Evolutionary conservation across 1,284 basidiomycete species (phyloP), one percentile per base, ranked within the genome.

Genomic region (Schizophyllum commune): DNA sequence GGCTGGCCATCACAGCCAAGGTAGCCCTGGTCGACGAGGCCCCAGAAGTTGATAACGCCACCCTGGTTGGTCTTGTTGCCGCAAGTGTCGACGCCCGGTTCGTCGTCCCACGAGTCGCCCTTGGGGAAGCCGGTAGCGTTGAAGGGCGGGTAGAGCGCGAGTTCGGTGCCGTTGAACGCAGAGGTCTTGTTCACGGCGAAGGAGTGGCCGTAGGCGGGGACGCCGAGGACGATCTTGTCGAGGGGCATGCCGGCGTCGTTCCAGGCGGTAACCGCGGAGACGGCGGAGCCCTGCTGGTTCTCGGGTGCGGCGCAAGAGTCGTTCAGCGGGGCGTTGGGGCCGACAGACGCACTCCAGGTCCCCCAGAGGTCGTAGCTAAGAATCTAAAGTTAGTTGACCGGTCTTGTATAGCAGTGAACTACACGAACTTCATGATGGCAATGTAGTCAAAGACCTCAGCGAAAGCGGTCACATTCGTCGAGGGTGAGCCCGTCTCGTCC

Each of bases 311-410:
- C 77, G 69, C 90, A 92, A 0, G 79, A 78, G 71, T 91, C 82
- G 54, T 81, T 77, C 17, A 92, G 79, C n/a, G 90, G 89, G 1
- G 89, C 82, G 72, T 96, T 81, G 1, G 80, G 76, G 8, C 78
- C 79, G 51, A 77, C 77, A 55, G 66, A 67, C 1, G 66, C 52
- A 6, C 76, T 75, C 73, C 73, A 80, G 55, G 83, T 77, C 32
- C 92, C 92, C 79, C 81, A 91, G 60, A 95, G 77, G 71, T 96
- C 94, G 73, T 96, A 96, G 74, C 89, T 72, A 92, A 96, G 96
- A 69, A 95, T 15, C 20, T 91, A 90, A 22, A 89, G 83, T 27
- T 27, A 27, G 27, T 27, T 4, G 89, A 88, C 21, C 62, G 62
- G 51, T 62, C 61, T 39, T 65, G 64, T 6, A 61, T 59, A 20